Percentiles rank a stretch among this genome's conserved stretches.
Evolutionary conservation across 495 filamentous ascomycete species (phyloP).

Genomic region (Halenospora varia): DNA sequence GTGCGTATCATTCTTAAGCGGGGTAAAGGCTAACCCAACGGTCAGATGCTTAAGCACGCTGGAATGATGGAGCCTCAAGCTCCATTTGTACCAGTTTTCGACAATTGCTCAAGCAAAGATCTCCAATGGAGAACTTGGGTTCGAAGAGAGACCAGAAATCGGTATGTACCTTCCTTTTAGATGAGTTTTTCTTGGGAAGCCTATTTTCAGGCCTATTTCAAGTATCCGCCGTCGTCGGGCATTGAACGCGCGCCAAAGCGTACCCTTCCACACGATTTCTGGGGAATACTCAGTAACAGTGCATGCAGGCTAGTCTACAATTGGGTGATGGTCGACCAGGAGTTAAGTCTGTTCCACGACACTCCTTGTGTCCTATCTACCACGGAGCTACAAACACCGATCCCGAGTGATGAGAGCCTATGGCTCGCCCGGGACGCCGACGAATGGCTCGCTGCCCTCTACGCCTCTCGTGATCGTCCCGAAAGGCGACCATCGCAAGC

Average conservation of each 20-base stretch:
- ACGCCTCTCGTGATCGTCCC: constrained; percentile 29
- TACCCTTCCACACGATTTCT: neutral
- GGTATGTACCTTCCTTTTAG: constrained; percentile 34
- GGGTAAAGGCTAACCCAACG: neutral
- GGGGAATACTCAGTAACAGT: constrained; percentile 13
- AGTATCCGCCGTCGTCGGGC: neutral
- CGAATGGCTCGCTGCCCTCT: constrained; percentile 45
- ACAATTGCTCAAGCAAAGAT: constrained; percentile 36
- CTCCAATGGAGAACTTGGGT: constrained; percentile 54
- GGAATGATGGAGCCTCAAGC: constrained; percentile 44
- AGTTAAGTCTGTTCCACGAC: constrained; percentile 61
- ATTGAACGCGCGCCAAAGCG: neutral
- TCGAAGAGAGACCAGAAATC: constrained; percentile 51
- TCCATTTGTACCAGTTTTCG: constrained; percentile 30
- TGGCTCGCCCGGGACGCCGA: constrained; percentile 30
- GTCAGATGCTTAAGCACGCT: constrained; percentile 51
- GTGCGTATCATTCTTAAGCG: neutral
- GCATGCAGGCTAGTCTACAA: constrained; percentile 53
- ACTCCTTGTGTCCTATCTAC: constrained; percentile 51
- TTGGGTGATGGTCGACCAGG: constrained; percentile 64
- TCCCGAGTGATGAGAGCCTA: constrained; percentile 49
- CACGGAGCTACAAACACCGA: constrained; percentile 51
- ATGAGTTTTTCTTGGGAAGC: neutral
- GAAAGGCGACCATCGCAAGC: constrained; percentile 33
- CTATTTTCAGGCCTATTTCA: neutral